Percentiles rank a stretch among this genome's conserved stretches.
These are phyloP conservation scores for Aspergillus clavatus DNA, from an alignment of 2,329 filamentous ascomycete species.

Conservation along the genomic window DNA sequence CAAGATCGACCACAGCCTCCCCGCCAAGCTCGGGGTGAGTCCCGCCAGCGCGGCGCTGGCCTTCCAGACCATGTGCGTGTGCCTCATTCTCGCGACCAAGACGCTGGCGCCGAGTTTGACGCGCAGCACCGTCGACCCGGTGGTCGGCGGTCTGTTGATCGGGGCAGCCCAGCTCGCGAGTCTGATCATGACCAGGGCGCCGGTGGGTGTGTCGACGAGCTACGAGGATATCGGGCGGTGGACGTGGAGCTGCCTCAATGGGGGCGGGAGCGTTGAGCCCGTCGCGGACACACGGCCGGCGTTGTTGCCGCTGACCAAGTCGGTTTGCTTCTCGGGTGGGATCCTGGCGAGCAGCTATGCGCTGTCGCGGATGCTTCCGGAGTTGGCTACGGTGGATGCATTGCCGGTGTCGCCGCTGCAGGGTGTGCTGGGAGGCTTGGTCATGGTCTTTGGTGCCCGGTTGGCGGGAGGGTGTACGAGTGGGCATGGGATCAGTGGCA, in stretches of 20 bases:
- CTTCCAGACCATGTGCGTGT: background rate
- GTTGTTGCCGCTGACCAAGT: background rate
- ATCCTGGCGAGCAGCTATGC: background rate
- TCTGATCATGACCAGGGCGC: background rate
- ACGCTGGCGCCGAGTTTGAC: background rate
- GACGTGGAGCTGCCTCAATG: background rate
- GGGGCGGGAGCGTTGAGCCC: background rate
- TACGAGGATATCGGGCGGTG: background rate
- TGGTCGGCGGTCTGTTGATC: background rate
- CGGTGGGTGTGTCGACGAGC: background rate
- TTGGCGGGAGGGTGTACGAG: background rate
- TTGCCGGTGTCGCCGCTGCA: background rate
- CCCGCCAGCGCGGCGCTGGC: background rate
- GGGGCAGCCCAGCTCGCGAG: background rate
- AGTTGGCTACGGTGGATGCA: background rate
- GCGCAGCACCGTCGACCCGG: background rate
- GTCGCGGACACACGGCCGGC: background rate
- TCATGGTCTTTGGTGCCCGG: background rate
- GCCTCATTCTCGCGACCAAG: background rate
- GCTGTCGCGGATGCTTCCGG: background rate
- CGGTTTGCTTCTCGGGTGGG: background rate
- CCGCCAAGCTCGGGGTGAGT: background rate
- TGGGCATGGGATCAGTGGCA: background rate
- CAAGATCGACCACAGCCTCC: background rate
- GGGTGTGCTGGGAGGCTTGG: background rate